These are phyloP conservation scores for Myriosclerotinia curreyana DNA, from an alignment of 2,329 filamentous ascomycete species.

Conservation along the genomic window DNA sequence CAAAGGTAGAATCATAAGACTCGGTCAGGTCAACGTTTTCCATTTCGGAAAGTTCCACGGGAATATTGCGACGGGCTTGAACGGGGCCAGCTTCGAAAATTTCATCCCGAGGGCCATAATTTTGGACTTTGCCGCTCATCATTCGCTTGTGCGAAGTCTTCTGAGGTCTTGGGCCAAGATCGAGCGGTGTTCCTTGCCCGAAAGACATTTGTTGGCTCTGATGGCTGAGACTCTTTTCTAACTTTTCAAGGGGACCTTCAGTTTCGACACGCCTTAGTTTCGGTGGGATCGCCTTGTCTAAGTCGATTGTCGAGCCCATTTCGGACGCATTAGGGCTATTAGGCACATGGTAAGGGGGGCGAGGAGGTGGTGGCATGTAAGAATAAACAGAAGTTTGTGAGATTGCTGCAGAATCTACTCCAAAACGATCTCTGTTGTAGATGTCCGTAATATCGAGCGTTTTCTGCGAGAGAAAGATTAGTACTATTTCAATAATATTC, in stretches of 20 bases:
- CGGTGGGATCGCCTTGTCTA: background rate
- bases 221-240: background rate
- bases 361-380: background rate
- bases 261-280: slow-evolving; percentile 2
- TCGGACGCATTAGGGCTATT: background rate
- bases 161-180: background rate
- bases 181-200: background rate
- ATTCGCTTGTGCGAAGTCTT: background rate
- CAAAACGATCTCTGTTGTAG: background rate
- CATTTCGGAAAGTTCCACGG: background rate
- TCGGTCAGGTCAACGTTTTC: background rate
- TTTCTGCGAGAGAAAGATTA: background rate
- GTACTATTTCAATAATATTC: background rate
- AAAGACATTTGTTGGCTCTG: background rate
- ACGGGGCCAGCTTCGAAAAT: background rate
- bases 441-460: background rate
- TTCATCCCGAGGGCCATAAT: background rate
- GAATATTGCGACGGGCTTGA: no score
- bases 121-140: background rate
- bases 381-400: background rate
- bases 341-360: background rate
- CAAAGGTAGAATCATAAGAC: background rate
- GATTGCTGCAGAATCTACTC: background rate
- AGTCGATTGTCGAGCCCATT: background rate
- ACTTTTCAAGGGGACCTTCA: background rate